These are phyloP conservation scores for Hygrocybe coccinea DNA, from an alignment of 768 basidiomycete genomes.

Conservation along the genomic window DNA sequence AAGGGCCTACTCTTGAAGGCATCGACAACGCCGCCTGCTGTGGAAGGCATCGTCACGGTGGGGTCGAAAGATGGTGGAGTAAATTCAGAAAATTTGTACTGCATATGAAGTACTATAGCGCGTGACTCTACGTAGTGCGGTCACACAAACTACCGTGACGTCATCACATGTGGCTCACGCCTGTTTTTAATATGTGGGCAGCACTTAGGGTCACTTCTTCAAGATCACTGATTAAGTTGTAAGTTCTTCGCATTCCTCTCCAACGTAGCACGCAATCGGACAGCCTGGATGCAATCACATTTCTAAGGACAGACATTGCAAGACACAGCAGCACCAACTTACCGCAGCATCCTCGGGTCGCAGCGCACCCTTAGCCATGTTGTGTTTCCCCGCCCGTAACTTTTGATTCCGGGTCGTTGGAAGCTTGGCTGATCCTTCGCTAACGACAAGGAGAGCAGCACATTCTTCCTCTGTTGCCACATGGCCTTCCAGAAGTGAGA, in stretches of 20 bases:
- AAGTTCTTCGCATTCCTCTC: conserved; percentile 48
- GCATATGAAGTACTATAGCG: too few relatives aligned
- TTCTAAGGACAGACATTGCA: background rate
- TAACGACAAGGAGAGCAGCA: conserved; percentile 49
- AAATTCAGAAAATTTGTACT: background rate
- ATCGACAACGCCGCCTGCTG: conserved; percentile 59
- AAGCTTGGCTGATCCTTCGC: conserved; percentile 37
- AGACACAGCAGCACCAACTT: conserved; percentile 24
- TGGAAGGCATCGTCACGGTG: conserved; percentile 47
- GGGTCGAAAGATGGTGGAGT: background rate
- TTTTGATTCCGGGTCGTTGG: conserved; percentile 45
- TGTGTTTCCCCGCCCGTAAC: conserved; percentile 67
- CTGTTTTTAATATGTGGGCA: too few relatives aligned
- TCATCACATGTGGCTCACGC: background rate
- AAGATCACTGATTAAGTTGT: conserved; percentile 23
- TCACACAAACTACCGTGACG: background rate
- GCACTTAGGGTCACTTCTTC: too few relatives aligned
- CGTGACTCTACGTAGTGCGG: background rate
- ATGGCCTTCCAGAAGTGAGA: conserved; percentile 68
- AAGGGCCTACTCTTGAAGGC: conserved; percentile 71
- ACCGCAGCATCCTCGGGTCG: conserved; percentile 82
- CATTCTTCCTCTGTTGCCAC: conserved; percentile 72
- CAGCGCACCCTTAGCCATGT: conserved; percentile 84
- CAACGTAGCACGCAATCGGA: conserved; percentile 61
- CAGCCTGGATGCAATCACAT: conserved; percentile 42